These are phyloP conservation scores for Aegle marmelos DNA, from an alignment of 345 rosid genomes.

Conservation along the genomic window DNA sequence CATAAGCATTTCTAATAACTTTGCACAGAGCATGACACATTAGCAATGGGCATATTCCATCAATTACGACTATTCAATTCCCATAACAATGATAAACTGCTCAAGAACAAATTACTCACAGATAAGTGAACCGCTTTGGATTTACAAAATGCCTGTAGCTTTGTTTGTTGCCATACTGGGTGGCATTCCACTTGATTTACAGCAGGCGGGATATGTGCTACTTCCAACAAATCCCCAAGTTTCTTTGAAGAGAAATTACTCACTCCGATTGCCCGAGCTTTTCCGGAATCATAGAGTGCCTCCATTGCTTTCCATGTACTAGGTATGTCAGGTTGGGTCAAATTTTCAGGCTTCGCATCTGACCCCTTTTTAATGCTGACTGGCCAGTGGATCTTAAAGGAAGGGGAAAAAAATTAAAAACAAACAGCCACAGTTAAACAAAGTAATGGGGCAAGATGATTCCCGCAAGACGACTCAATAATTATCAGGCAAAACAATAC, in stretches of 20 bases:
- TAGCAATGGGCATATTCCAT: neutral
- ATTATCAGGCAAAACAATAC: neutral
- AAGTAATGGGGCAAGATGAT: neutral
- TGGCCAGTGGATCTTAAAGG: conserved; percentile 64
- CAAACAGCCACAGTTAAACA: neutral
- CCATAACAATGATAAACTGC: neutral
- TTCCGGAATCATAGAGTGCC: conserved; percentile 41
- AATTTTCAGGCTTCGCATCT: conserved; percentile 30
- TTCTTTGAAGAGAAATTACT: conserved; percentile 47
- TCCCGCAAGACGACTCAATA: neutral
- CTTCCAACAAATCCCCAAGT: conserved; percentile 30
- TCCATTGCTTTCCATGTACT: conserved; percentile 61
- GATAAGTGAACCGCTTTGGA: conserved; percentile 60
- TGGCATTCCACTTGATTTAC: conserved; percentile 63
- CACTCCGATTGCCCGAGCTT: conserved; percentile 55
- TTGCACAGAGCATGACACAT: neutral
- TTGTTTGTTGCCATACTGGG: conserved; percentile 56
- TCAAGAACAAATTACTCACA: conserved; percentile 32
- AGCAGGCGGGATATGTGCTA: conserved; percentile 34
- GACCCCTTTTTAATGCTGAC: conserved; percentile 53
- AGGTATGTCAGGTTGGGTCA: conserved; percentile 48
- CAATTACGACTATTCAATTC: neutral
- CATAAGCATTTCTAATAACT: neutral
- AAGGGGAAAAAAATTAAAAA: neutral
- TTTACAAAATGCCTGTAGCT: conserved; percentile 52